Percentiles rank a stretch among this genome's conserved stretches.
Conservation (phyloP, 176 grass and related monocot species). For the Avena atlantica region DNA sequence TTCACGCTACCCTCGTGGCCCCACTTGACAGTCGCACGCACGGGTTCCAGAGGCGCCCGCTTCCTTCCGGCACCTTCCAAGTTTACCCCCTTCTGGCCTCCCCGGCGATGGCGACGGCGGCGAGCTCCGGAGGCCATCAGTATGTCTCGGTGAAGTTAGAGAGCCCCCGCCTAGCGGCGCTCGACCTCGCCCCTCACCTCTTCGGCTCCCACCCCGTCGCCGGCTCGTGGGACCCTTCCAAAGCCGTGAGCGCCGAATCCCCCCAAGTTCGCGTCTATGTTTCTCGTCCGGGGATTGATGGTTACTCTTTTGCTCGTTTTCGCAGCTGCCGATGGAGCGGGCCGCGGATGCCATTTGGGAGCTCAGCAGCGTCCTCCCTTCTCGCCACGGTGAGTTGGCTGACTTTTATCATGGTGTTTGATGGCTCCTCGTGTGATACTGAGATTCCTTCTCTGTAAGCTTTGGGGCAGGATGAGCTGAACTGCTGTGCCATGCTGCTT, state of each 20-base stretch:
- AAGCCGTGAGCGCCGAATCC: conserved; percentile 65
- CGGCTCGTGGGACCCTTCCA: conserved; percentile 79
- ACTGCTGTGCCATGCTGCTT: neutral
- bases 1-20: conserved; percentile 21
- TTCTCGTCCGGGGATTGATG: conserved; percentile 21
- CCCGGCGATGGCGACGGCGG: conserved; percentile 64
- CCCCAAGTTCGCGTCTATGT: conserved; percentile 11
- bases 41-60: conserved; percentile 14
- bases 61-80: conserved; percentile 42
- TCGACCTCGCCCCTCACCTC: conserved; percentile 72
- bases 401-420: conserved; percentile 9
- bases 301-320: neutral
- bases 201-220: conserved; percentile 75
- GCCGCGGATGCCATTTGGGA: conserved; percentile 74
- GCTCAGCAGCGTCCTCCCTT: conserved; percentile 81
- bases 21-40: conserved; percentile 35
- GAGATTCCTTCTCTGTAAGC: neutral
- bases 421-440: neutral
- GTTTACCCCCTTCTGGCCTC: conserved; percentile 23
- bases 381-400: conserved; percentile 63
- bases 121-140: conserved; percentile 62
- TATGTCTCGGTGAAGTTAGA: conserved; percentile 83
- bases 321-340: conserved; percentile 77
- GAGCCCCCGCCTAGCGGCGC: conserved; percentile 56
- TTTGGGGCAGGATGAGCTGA: neutral